Evolutionary conservation across 345 rosid species (phyloP), one percentile per base, ranked within the genome.

Genomic region (Bruguiera sexangula): DNA sequence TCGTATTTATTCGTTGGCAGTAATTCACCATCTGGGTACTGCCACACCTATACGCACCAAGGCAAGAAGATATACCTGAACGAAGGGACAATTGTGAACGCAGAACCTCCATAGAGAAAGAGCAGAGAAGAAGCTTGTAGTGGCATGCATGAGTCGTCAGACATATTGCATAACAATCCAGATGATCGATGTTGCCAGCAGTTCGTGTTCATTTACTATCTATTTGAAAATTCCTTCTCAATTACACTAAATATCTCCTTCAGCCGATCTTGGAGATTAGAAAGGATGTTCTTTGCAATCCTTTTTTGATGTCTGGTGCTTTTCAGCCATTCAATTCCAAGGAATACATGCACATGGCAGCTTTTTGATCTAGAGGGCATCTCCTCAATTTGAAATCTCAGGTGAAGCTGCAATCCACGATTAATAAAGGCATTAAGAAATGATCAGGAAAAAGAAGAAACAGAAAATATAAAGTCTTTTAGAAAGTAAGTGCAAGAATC

Each of bases 311-410:
- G 89, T 75, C 69, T 77, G 6, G 87, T 91, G 86, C 96, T 95
- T 82, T 92, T 95, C 66, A 88, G 85, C 99, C 99, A 95, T 37
- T 88, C 95, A n/a, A 91, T 73, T 64, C 96, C 99, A 55, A 84
- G 79, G 65, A 66, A 85, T 26, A 91, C 93, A 37, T 84, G 78
- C 24, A 89, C 88, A 27, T 65, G 68, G 60, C 93, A 86, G 51
- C 87, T 77, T 73, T 86, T 87, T 61, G 89, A 71, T 76, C 57
- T 88, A 24, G 86, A 68, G 24, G 91, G 76, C 29, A 68, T 62
- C 30, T 95, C 96, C 84, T 92, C 99, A 46, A 85, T 75, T 63
- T 95, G 97, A 82, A 83, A 91, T 76, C 83, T 81, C 58, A 91
- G 84, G 69, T 93, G 98, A 72, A 93, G 91, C 92, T 89, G 86